Evolutionary conservation across 306 rosid genomes (phyloP).

Genomic region (Glycine tomentella): DNA sequence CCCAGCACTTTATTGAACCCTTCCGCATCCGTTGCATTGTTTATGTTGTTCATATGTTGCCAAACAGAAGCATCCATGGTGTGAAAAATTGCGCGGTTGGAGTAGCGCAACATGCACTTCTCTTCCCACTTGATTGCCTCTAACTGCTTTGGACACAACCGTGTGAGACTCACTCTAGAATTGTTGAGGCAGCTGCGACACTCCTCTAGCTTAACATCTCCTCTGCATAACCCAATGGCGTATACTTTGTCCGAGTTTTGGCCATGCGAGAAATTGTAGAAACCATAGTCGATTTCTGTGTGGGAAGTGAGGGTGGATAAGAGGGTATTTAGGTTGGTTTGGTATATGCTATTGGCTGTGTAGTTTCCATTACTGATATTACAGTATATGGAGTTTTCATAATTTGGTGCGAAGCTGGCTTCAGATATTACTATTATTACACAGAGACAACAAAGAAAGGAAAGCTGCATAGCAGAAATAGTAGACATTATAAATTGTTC

Average conservation of each 20-base stretch:
- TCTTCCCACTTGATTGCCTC: conserved; percentile 51
- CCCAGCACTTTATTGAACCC: background rate
- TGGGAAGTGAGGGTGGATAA: conserved; percentile 47
- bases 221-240: conserved; percentile 47
- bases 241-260: conserved; percentile 36
- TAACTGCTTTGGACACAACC: conserved; percentile 49
- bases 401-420: background rate
- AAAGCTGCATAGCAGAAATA: background rate
- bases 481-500: too few species aligned
- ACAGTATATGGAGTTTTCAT: background rate
- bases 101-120: background rate
- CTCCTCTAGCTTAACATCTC: conserved; percentile 38
- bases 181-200: conserved; percentile 54
- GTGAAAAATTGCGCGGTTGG: conserved; percentile 30
- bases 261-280: conserved; percentile 47
- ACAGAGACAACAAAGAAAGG: background rate
- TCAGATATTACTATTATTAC: background rate
- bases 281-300: conserved; percentile 39
- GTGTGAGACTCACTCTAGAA: conserved; percentile 20
- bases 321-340: conserved; percentile 48
- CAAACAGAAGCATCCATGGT: background rate
- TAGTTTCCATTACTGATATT: conserved; percentile 26
- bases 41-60: background rate
- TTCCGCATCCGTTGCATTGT: background rate
- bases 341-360: conserved; percentile 52